Conservation (phyloP, 2,329 filamentous ascomycete species). For the Nothopassalora personata region DNA sequence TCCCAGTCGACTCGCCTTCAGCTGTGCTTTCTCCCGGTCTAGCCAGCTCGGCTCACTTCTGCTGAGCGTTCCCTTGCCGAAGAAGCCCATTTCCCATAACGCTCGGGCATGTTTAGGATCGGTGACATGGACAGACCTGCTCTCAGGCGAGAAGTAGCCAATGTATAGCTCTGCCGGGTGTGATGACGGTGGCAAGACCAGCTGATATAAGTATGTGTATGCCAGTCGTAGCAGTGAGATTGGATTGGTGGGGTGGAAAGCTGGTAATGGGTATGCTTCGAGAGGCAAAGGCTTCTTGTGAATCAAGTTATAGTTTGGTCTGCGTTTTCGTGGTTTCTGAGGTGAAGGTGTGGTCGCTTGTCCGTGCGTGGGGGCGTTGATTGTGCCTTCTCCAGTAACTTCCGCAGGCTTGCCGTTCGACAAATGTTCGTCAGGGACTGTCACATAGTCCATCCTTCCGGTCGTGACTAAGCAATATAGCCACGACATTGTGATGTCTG, state of each 20-base stretch:
- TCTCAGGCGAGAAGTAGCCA: constrained; percentile 75
- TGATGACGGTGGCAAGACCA: constrained; percentile 58
- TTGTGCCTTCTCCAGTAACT: neutral
- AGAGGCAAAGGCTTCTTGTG: constrained; percentile 78
- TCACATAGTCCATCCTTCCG: neutral
- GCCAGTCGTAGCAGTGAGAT: constrained; percentile 77
- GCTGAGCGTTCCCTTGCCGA: constrained; percentile 87
- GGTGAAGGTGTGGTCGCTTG: neutral
- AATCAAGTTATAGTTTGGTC: constrained; percentile 64
- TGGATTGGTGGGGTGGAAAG: constrained; percentile 87
- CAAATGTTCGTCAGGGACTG: neutral
- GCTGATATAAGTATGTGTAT: constrained; percentile 69
- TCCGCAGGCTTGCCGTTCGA: neutral
- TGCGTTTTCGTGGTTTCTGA: constrained; percentile 20
- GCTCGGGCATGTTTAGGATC: constrained; percentile 70
- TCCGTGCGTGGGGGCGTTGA: neutral
- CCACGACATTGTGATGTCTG: neutral
- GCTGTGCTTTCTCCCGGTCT: constrained; percentile 69
- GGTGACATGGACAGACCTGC: constrained; percentile 76
- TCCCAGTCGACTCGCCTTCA: constrained; percentile 37
- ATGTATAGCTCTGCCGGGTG: constrained; percentile 62
- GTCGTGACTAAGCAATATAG: constrained; percentile 1
- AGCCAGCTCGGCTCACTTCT: constrained; percentile 94
- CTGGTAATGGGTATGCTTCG: constrained; percentile 74
- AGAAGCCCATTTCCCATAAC: constrained; percentile 96